These are phyloP conservation scores for Euphrasia arctica DNA, from an alignment of 305 asterid species.

Conservation along the genomic window DNA sequence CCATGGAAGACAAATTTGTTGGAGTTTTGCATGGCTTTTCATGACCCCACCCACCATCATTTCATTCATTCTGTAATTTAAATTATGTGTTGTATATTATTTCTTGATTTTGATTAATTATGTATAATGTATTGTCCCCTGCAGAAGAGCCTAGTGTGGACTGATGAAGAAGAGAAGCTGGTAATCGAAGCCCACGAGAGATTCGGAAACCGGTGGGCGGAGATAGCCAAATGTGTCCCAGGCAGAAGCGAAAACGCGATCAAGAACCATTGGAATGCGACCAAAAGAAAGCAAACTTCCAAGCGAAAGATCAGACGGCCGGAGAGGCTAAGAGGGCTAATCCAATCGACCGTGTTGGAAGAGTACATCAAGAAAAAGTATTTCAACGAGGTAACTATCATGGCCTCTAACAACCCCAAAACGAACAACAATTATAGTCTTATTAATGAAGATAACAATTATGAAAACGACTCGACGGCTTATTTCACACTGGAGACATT, in stretches of 20 bases:
- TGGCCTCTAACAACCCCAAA: conserved; percentile 8
- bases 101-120: neutral
- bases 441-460: neutral
- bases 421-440: neutral
- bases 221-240: conserved; percentile 57
- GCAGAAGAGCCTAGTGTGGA: conserved; percentile 60
- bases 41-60: conserved; percentile 2
- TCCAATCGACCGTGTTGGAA: conserved; percentile 42
- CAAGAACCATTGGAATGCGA: conserved; percentile 86
- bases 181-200: conserved; percentile 51
- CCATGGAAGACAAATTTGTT: conserved; percentile 20
- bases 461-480: conserved; percentile 29
- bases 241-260: conserved; percentile 80
- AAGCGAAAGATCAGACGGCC: conserved; percentile 39
- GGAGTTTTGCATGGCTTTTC: conserved; percentile 22
- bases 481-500: conserved; percentile 31
- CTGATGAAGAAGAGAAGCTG: conserved; percentile 62
- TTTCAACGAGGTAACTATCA: conserved; percentile 12
- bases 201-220: conserved; percentile 71
- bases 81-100: neutral
- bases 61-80: neutral
- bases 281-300: conserved; percentile 53
- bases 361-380: conserved; percentile 46
- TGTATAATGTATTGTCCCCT: conserved; percentile 17
- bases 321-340: conserved; percentile 24